Percentiles rank a stretch among this genome's conserved stretches.
Conservation (phyloP, 1,139 yeast genomes). For the Scheffersomyces quercinus region DNA sequence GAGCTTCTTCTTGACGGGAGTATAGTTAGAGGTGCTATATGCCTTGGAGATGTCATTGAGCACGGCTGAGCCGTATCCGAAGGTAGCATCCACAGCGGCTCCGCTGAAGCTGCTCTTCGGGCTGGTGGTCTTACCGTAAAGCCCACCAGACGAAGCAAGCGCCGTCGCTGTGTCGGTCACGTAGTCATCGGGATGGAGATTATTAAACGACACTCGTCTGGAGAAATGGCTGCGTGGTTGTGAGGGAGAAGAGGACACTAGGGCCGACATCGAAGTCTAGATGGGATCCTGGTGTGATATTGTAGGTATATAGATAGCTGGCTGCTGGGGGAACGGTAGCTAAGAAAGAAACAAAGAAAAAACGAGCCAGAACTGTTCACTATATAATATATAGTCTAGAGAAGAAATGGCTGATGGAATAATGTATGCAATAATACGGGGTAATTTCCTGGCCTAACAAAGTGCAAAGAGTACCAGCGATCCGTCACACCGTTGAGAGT, state of each 20-base stretch:
- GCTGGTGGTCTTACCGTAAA: conserved; percentile 2
- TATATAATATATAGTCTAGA: too few relatives aligned
- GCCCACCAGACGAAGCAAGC: neutral
- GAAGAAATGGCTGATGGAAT: too few relatives aligned
- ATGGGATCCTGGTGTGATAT: too few relatives aligned
- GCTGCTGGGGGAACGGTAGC: too few relatives aligned
- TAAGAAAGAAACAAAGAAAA: too few relatives aligned
- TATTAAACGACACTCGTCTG: conserved; percentile 48
- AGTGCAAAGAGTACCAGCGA: too few relatives aligned
- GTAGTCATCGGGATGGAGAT: conserved; percentile 32
- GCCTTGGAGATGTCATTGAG: conserved; percentile 17
- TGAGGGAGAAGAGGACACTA: conserved; percentile 3
- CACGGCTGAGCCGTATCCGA: conserved; percentile 15
- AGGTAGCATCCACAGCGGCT: conserved; percentile 5
- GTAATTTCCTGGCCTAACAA: too few relatives aligned
- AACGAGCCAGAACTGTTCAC: too few relatives aligned
- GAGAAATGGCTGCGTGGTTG: conserved; percentile 15
- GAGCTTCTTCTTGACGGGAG: conserved; percentile 14
- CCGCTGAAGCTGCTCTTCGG: conserved; percentile 1
- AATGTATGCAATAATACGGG: too few relatives aligned
- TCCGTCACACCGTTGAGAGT: too few relatives aligned
- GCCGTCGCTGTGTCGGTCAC: conserved; percentile 1
- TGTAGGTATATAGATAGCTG: too few relatives aligned
- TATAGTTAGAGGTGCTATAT: conserved; percentile 6
- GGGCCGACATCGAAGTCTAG: neutral